Evolutionary conservation across 1,284 basidiomycete species (phyloP), one percentile per base, ranked within the genome.

Genomic region (Waitea zeae): DNA sequence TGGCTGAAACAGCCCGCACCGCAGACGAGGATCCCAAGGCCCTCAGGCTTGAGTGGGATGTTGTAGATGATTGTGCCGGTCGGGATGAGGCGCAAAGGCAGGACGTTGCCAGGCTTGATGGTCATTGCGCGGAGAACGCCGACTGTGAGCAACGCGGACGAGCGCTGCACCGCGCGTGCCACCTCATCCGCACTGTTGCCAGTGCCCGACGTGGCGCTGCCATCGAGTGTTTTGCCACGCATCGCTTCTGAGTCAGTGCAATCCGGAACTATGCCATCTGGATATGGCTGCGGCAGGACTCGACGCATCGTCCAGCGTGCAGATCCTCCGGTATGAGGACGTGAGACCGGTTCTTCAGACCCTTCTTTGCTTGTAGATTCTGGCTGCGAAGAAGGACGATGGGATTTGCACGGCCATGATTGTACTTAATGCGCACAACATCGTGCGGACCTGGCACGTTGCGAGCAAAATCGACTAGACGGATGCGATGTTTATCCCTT

Each of bases 341-440:
- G 53, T 98, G 97, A 48, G 74, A 82, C 67, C 69, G 75, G 46
- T 61, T 60, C 44, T 67, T 57, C 41, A 38, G 52, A 3, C 67
- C 70, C 46, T 63, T 54, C 12, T 51, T 45, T 12, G 49, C 49
- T 1, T 59, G 56, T 46, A 73, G 13, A 17, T n/a, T 13, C 9
- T 75, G 62, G 50, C 66, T 72, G 47, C 67, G 64, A 43, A 97
- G 51, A 36, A 98, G 67, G 1, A 93, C 93, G 48, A 98, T 92
- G 54, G 98, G 95, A 3, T 86, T 88, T 30, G 79, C 84, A 34
- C 93, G 69, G 20, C 86, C 84, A 0, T 93, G 93, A 61, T 98
- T 93, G 53, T 96, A 98, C 57, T 98, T 93, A 46, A 98, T 84
- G 30, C 92, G 72, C 12, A 93, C 67, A 30, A 97, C 90, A 44